Conservation (phyloP, 2,329 filamentous ascomycete genomes). For the Calonectria pseudoturangicola region DNA sequence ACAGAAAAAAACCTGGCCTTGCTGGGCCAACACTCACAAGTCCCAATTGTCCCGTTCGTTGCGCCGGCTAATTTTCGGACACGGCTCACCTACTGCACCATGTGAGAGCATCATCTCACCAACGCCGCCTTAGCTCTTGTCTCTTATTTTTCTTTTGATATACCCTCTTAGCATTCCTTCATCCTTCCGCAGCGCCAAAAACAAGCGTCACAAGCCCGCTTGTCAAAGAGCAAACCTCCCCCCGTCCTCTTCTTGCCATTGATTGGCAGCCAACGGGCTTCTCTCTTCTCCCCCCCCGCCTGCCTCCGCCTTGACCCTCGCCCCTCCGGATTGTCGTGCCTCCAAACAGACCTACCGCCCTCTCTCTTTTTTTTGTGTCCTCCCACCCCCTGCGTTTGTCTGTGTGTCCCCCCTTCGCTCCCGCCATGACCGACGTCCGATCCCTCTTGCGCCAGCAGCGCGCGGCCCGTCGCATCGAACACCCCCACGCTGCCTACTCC, state of each 20-base stretch:
- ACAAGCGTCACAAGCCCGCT: not conserved
- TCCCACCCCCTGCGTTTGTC: not conserved
- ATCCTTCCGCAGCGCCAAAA: conserved; percentile 19
- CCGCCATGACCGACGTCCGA: conserved; percentile 84
- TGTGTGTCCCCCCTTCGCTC: conserved; percentile 15
- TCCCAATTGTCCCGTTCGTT: conserved; percentile 16
- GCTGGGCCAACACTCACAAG: not conserved
- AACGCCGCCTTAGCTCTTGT: conserved; percentile 24
- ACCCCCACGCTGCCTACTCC: conserved; percentile 81
- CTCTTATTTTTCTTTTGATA: conserved; percentile 27
- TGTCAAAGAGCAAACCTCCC: not conserved
- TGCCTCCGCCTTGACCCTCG: conserved; percentile 26
- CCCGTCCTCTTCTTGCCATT: conserved; percentile 31
- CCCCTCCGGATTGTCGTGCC: conserved; percentile 1
- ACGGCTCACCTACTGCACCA: conserved; percentile 22
- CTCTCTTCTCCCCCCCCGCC: conserved; percentile 4
- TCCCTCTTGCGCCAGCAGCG: conserved; percentile 87
- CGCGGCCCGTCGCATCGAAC: conserved; percentile 82
- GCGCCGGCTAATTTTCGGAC: conserved; percentile 47
- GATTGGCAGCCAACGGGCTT: conserved; percentile 33
- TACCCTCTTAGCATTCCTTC: conserved; percentile 33
- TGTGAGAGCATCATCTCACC: conserved; percentile 27
- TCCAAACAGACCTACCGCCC: not conserved
- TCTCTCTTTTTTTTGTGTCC: not conserved
- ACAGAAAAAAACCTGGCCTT: not conserved